These are phyloP conservation scores for Isabelozyma gotoi DNA, from an alignment of 805 yeast genomes.

Conservation along the genomic window DNA sequence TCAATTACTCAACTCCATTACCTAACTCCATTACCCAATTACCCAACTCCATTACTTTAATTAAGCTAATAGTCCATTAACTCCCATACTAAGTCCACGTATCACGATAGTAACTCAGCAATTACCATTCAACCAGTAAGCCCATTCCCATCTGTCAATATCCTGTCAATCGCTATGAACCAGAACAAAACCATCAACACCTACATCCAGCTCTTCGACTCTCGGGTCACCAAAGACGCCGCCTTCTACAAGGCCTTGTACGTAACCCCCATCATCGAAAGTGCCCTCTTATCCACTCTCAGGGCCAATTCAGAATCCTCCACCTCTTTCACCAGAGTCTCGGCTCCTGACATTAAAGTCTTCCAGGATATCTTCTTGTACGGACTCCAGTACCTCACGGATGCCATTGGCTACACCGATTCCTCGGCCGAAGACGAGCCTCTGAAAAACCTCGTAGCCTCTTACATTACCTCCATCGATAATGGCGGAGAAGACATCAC, in stretches of 20 bases:
- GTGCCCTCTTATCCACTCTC: conserved; percentile 20
- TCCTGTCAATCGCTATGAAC: conserved; percentile 7
- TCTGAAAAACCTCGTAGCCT: not conserved
- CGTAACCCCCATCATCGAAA: conserved; percentile 22
- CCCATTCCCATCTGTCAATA: too few relatives aligned
- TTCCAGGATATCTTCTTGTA: conserved; percentile 14
- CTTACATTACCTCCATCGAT: conserved; percentile 3
- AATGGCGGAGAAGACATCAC: conserved; percentile 22
- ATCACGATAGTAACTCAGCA: too few relatives aligned
- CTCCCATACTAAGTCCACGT: too few relatives aligned
- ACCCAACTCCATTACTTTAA: too few relatives aligned
- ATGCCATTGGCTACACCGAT: conserved; percentile 16
- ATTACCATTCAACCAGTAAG: too few relatives aligned
- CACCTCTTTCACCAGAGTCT: conserved; percentile 1
- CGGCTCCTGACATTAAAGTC: conserved; percentile 1
- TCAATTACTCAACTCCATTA: too few relatives aligned
- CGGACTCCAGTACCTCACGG: conserved; percentile 19
- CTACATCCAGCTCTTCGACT: conserved; percentile 21
- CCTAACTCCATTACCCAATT: too few relatives aligned
- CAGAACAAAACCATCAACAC: conserved; percentile 12
- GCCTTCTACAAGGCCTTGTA: conserved; percentile 20
- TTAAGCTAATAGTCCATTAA: too few relatives aligned
- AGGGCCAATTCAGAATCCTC: conserved; percentile 16
- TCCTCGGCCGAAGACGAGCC: not conserved
- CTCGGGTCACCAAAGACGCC: conserved; percentile 12